Conservation (phyloP, 2,329 filamentous ascomycete genomes). For the Colletotrichum zoysiae region DNA sequence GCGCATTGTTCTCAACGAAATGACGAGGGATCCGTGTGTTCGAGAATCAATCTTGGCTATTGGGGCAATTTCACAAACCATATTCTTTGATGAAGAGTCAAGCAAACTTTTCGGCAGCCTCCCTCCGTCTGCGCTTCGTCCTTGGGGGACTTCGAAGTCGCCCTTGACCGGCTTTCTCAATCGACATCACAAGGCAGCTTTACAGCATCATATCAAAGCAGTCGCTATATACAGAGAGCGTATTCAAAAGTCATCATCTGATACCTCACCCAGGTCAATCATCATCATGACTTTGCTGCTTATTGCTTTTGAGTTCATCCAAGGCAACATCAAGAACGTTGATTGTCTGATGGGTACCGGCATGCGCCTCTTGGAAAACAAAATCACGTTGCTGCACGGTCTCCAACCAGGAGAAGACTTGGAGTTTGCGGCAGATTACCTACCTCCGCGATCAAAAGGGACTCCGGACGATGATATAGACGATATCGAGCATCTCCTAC, state of each 20-base stretch:
- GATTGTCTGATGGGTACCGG: constrained; percentile 39
- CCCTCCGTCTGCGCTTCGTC: constrained; percentile 8
- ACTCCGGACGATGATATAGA: constrained; percentile 33
- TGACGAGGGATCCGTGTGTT: constrained; percentile 41
- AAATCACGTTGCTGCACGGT: constrained; percentile 10
- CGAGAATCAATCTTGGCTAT: constrained; percentile 44
- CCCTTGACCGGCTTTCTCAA: constrained; percentile 3
- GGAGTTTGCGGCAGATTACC: not conserved
- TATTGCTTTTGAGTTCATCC: constrained; percentile 43
- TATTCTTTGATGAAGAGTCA: constrained; percentile 32
- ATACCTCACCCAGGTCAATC: constrained; percentile 33
- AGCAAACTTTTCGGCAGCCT: not conserved
- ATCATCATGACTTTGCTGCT: constrained; percentile 43
- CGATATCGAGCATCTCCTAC: constrained; percentile 37
- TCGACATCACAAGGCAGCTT: constrained; percentile 36
- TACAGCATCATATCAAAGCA: constrained; percentile 38
- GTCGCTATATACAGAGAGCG: constrained; percentile 40
- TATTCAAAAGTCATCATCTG: constrained; percentile 18
- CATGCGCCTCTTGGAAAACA: constrained; percentile 29
- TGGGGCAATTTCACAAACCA: constrained; percentile 42
- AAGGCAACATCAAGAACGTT: constrained; percentile 39
- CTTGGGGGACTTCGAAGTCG: constrained; percentile 7
- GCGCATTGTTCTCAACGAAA: constrained; percentile 43
- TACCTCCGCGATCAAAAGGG: not conserved
- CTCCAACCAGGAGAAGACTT: not conserved